Percentiles rank a stretch among this genome's conserved stretches.
These are phyloP conservation scores for Curvularia sp. DNA, from an alignment of 2,329 filamentous ascomycete genomes.

Conservation along the genomic window DNA sequence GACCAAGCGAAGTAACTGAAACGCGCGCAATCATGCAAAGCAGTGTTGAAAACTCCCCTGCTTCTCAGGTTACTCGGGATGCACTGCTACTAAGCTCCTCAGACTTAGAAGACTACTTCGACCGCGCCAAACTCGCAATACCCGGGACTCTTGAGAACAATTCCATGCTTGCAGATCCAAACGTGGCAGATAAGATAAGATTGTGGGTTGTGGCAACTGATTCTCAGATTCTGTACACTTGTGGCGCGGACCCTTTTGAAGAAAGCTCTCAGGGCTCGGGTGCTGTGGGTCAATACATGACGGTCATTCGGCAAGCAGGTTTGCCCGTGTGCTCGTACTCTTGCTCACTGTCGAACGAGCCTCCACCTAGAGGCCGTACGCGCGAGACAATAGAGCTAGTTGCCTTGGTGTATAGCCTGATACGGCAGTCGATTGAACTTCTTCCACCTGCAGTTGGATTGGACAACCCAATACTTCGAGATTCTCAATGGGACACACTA, in stretches of 20 bases:
- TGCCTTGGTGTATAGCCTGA: too few species aligned
- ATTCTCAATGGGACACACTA: neutral
- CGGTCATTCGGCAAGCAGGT: too few species aligned
- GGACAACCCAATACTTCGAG: too few species aligned
- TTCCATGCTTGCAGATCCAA: neutral
- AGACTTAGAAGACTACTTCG: neutral
- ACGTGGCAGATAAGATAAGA: neutral
- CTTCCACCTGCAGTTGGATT: too few species aligned
- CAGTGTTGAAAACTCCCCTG: neutral
- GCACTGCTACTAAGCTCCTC: neutral
- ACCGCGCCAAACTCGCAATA: constrained; percentile 2
- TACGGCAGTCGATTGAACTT: too few species aligned
- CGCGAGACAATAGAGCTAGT: too few species aligned
- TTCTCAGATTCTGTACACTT: constrained; percentile 1
- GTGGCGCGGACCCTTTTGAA: neutral
- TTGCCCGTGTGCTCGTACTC: too few species aligned
- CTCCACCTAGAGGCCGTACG: too few species aligned
- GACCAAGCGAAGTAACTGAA: neutral
- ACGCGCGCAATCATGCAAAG: neutral
- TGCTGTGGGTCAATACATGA: neutral
- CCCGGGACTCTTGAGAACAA: neutral
- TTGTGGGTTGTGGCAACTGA: neutral
- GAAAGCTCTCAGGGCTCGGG: neutral
- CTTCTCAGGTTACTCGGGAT: neutral
- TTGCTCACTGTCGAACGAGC: too few species aligned